phyloP scores from a whole-genome alignment of 805 yeast species.

The Candida adriatica region DNA sequence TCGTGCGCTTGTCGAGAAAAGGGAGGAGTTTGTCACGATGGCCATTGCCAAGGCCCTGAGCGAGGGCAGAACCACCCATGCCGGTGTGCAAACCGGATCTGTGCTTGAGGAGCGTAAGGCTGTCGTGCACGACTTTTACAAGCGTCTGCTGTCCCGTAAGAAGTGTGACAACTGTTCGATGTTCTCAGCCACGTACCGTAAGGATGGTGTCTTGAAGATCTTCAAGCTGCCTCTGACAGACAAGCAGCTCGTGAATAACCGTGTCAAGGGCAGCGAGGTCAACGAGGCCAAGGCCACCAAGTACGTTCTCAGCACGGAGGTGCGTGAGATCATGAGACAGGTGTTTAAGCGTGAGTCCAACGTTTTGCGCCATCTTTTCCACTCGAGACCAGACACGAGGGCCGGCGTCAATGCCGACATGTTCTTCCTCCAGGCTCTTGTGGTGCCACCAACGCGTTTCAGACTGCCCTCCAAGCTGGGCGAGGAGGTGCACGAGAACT shows the following conservation, averaged over 20 bases:
- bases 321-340: slow-evolving; percentile 66
- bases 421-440: slow-evolving; percentile 82
- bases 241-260: slow-evolving; percentile 73
- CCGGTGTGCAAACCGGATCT: slow-evolving; percentile 76
- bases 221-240: slow-evolving; percentile 83
- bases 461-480: slow-evolving; percentile 96
- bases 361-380: slow-evolving; percentile 68
- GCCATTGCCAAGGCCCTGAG: slow-evolving; percentile 67
- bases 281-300: slow-evolving; percentile 46
- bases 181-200: slow-evolving; percentile 90
- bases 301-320: slow-evolving; percentile 64
- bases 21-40: slow-evolving; percentile 66
- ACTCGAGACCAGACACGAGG: slow-evolving; percentile 60
- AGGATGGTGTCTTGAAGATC: slow-evolving; percentile 89
- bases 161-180: slow-evolving; percentile 95
- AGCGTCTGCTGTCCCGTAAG: slow-evolving; percentile 63
- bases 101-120: slow-evolving; percentile 82
- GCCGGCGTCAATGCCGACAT: slow-evolving; percentile 59
- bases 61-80: slow-evolving; percentile 62
- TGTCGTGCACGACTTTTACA: slow-evolving; percentile 68
- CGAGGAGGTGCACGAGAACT: slow-evolving; percentile 90
- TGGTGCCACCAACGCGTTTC: slow-evolving; percentile 96
- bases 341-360: slow-evolving; percentile 71
- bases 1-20: slow-evolving; percentile 44
- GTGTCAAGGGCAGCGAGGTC: slow-evolving; percentile 69